Evolutionary conservation across 176 grass and related monocot species (phyloP).

Genomic region (Juncus inflexus): DNA sequence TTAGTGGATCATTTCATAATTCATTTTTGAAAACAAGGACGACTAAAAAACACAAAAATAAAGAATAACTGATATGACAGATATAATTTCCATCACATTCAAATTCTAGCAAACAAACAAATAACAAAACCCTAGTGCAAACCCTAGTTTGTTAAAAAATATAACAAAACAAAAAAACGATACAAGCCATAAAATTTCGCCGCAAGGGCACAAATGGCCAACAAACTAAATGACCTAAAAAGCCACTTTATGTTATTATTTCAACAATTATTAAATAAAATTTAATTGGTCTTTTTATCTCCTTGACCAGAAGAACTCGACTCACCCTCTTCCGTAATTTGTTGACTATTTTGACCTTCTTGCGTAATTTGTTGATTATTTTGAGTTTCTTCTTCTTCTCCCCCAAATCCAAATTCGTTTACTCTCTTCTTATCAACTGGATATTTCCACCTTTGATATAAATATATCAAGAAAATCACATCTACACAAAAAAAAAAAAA

Average conservation of each 20-base stretch:
- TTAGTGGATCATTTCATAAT: too few relatives aligned
- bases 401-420: slow-evolving; percentile 94
- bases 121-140: slow-evolving; percentile 24
- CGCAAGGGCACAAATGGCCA: slow-evolving; percentile 23
- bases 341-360: neutral
- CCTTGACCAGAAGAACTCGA: slow-evolving; percentile 23
- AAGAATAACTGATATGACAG: neutral
- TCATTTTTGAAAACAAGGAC: neutral
- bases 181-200: slow-evolving; percentile 31
- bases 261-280: slow-evolving; percentile 4
- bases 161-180: neutral
- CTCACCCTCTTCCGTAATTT: slow-evolving; percentile 40
- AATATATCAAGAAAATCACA: slow-evolving; percentile 98
- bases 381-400: slow-evolving; percentile 59
- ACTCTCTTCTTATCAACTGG: slow-evolving; percentile 91
- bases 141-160: slow-evolving; percentile 29
- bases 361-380: slow-evolving; percentile 41
- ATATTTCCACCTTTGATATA: slow-evolving; percentile 95
- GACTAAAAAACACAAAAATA: neutral
- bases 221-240: neutral
- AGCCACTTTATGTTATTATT: slow-evolving; percentile 13
- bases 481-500: slow-evolving; percentile 49
- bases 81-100: slow-evolving; percentile 15
- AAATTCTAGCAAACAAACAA: slow-evolving; percentile 29
- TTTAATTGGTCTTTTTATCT: slow-evolving; percentile 33